These are phyloP conservation scores for Bromus sterilis DNA, from an alignment of 176 grass and related monocot genomes.

Conservation along the genomic window DNA sequence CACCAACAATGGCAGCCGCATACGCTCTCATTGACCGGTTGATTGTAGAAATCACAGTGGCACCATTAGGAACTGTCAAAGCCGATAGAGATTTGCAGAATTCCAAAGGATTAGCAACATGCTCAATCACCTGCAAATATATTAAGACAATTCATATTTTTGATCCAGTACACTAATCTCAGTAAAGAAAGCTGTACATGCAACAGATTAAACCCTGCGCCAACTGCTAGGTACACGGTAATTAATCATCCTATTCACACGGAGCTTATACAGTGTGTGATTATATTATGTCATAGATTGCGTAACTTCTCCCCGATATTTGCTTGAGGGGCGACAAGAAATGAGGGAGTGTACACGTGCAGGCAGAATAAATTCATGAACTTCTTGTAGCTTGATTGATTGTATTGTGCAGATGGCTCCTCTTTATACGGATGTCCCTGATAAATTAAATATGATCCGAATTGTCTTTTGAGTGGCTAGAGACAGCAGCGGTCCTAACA, in stretches of 20 bases:
- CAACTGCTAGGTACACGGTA: neutral
- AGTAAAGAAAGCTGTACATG: neutral
- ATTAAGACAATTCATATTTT: conserved; percentile 7
- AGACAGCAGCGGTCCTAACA: neutral
- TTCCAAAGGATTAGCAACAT: conserved; percentile 66
- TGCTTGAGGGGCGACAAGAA: neutral
- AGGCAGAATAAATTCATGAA: neutral
- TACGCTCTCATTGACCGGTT: conserved; percentile 94
- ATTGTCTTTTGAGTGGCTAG: neutral
- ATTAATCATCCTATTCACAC: neutral
- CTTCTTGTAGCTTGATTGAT: neutral
- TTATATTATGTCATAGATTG: neutral
- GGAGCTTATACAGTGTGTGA: neutral
- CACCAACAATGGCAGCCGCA: conserved; percentile 75
- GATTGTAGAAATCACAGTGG: conserved; percentile 82
- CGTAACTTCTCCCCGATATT: neutral
- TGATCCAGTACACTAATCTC: neutral
- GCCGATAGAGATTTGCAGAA: conserved; percentile 80
- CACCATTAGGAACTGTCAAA: conserved; percentile 59
- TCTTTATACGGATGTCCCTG: neutral
- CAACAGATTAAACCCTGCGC: neutral
- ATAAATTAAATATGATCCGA: neutral
- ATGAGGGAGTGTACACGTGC: neutral
- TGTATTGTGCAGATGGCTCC: neutral
- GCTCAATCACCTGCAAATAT: conserved; percentile 87